These are phyloP conservation scores for Hypsizygus ulmarius DNA, from an alignment of 1,284 basidiomycete species.

Conservation along the genomic window DNA sequence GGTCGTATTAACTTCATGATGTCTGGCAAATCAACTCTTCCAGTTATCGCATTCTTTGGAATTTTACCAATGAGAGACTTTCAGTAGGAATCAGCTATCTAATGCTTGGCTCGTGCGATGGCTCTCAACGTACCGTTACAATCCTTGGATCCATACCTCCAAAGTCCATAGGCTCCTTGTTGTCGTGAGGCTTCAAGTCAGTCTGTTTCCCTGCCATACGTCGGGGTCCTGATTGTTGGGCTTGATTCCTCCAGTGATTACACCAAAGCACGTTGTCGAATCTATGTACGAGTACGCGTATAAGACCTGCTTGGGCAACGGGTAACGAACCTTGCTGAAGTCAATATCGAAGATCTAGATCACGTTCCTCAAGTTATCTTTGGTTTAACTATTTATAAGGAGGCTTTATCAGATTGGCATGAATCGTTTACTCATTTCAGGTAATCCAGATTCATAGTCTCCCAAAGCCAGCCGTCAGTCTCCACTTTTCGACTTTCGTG, in stretches of 20 bases:
- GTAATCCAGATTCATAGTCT: too few species aligned
- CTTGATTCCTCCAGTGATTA: not conserved
- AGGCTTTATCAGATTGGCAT: too few species aligned
- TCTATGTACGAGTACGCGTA: too few species aligned
- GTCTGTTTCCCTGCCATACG: conserved; percentile 3
- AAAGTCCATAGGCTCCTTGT: conserved; percentile 9
- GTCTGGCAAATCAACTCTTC: conserved; percentile 24
- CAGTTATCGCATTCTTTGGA: conserved; percentile 26
- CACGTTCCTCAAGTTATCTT: too few species aligned
- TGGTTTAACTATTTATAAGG: too few species aligned
- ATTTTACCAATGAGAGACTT: conserved; percentile 20
- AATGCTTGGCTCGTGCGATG: not conserved
- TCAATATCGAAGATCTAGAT: too few species aligned
- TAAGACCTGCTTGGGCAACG: too few species aligned
- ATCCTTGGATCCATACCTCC: conserved; percentile 19
- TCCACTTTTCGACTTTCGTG: too few species aligned
- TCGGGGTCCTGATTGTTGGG: not conserved
- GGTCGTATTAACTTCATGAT: conserved; percentile 27
- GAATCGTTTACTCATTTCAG: too few species aligned
- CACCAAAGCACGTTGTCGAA: not conserved
- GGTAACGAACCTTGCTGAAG: too few species aligned
- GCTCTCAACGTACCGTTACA: conserved; percentile 15
- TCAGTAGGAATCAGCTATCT: not conserved
- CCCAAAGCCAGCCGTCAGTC: too few species aligned
- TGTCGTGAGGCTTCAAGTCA: not conserved